Conservation (phyloP, 306 rosid species). For the Dryas alaskensis region DNA sequence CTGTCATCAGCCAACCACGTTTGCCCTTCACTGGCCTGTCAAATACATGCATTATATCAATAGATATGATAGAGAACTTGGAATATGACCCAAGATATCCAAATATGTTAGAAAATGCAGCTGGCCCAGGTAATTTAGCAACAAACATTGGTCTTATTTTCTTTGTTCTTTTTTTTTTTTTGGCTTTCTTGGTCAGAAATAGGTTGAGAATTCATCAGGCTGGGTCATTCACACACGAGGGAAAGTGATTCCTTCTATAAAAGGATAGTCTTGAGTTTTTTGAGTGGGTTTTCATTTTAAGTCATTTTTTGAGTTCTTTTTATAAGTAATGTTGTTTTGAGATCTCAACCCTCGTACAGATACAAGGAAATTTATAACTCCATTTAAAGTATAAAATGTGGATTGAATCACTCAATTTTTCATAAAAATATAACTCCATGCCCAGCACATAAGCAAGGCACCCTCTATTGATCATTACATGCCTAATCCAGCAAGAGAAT, state of each 20-base stretch:
- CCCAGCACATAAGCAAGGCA: constrained; percentile 8
- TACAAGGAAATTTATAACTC: not conserved
- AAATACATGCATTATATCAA: constrained; percentile 23
- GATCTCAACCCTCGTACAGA: not conserved
- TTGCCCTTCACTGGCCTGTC: constrained; percentile 53
- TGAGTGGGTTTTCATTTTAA: not conserved
- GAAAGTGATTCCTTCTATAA: constrained; percentile 9
- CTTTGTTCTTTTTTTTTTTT: too few species aligned
- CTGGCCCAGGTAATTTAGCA: not conserved
- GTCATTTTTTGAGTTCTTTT: not conserved
- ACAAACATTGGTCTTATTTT: not conserved
- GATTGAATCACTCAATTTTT: not conserved
- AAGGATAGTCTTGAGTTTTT: not conserved
- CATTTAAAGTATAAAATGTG: not conserved
- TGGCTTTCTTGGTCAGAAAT: not conserved
- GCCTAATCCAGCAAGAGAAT: constrained; percentile 10
- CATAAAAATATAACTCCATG: not conserved
- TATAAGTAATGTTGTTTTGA: not conserved
- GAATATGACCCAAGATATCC: not conserved
- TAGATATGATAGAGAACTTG: not conserved
- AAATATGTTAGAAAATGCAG: not conserved
- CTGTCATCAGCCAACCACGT: constrained; percentile 79
- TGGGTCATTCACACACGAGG: constrained; percentile 9
- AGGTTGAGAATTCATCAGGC: not conserved
- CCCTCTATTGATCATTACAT: not conserved